Evolutionary conservation across 306 rosid species (phyloP).

Genomic region (Quercus agrifolia): DNA sequence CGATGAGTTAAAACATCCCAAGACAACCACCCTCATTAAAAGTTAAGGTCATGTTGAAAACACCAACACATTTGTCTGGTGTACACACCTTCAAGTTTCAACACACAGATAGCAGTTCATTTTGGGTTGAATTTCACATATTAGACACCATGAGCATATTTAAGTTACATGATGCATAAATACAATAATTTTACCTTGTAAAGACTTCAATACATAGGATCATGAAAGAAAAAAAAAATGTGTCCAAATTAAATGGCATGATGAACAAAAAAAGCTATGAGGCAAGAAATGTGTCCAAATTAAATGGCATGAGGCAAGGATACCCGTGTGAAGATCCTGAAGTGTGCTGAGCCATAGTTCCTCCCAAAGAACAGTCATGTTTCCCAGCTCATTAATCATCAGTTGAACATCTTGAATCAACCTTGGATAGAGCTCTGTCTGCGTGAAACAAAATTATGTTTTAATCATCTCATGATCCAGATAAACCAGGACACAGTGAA

Average conservation of each 20-base stretch:
- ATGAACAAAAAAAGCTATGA: background rate
- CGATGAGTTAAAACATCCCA: background rate
- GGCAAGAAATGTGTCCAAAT: background rate
- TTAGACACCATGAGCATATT: background rate
- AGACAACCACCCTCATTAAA: background rate
- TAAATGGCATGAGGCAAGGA: constrained; percentile 15
- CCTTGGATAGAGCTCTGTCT: constrained; percentile 81
- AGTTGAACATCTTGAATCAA: constrained; percentile 90
- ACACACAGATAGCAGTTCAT: background rate
- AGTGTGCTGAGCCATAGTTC: constrained; percentile 98
- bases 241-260: constrained; percentile 20
- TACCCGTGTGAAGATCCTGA: constrained; percentile 97
- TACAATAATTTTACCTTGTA: background rate
- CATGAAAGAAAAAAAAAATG: background rate
- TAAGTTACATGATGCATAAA: background rate
- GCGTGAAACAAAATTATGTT: constrained; percentile 37
- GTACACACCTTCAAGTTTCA: background rate
- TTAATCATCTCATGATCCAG: constrained; percentile 22
- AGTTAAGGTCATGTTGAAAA: background rate
- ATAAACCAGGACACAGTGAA: constrained; percentile 16
- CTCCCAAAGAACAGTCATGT: constrained; percentile 99
- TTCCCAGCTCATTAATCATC: constrained; percentile 93
- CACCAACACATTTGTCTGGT: background rate
- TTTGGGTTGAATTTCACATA: background rate
- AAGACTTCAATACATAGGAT: background rate